Conservation (phyloP, 2,329 filamentous ascomycete species). For the Claviceps sp. region DNA sequence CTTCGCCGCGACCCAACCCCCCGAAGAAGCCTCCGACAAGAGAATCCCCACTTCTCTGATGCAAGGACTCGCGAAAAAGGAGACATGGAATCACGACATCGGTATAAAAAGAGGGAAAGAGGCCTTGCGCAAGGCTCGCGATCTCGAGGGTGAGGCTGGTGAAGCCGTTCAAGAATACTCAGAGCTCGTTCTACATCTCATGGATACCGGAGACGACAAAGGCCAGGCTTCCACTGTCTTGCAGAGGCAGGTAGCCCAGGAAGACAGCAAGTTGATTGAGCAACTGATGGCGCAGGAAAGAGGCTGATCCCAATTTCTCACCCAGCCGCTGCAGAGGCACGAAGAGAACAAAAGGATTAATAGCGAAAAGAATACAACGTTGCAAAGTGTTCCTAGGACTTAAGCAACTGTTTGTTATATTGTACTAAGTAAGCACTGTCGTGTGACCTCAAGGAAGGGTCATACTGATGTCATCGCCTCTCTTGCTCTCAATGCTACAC, state of each 20-base stretch:
- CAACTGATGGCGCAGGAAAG: conserved; percentile 33
- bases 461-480: conserved; percentile 2
- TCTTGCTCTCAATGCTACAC: conserved; percentile 1
- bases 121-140: conserved; percentile 36
- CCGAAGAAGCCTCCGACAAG: conserved; percentile 16
- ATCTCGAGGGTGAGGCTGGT: conserved; percentile 38
- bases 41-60: conserved; percentile 21
- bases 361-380: not conserved
- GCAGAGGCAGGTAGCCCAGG: conserved; percentile 30
- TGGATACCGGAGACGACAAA: conserved; percentile 20
- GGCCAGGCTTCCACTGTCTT: conserved; percentile 24
- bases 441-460: not conserved
- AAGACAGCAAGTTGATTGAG: conserved; percentile 36
- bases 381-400: not conserved
- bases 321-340: not conserved
- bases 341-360: not conserved
- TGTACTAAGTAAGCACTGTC: conserved; percentile 1
- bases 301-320: conserved; percentile 11
- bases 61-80: conserved; percentile 21
- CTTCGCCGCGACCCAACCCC: conserved; percentile 35
- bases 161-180: conserved; percentile 49
- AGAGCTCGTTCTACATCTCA: conserved; percentile 38
- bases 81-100: conserved; percentile 43
- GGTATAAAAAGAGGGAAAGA: conserved; percentile 43
- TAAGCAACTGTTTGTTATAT: not conserved